Evolutionary conservation across 768 basidiomycete genomes (phyloP).

Genomic region (Saitozyma sp.): DNA sequence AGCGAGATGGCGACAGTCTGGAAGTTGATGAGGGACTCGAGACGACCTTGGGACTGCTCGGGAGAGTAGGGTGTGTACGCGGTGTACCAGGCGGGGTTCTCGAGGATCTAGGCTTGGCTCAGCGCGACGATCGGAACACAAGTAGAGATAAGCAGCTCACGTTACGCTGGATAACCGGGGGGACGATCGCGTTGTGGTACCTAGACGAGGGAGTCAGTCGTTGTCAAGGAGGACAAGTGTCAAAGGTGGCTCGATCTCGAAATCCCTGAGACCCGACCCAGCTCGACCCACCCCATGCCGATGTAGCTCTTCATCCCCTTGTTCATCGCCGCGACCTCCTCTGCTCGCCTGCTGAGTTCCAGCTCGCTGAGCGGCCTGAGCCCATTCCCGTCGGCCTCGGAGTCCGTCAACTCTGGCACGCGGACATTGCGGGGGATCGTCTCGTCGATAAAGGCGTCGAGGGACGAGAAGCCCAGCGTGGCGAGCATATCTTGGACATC

Average conservation of each 20-base stretch:
- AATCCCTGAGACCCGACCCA: too few species aligned
- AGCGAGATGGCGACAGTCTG: slow-evolving; percentile 95
- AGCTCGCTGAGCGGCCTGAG: slow-evolving; percentile 81
- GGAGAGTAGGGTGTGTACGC: slow-evolving; percentile 95
- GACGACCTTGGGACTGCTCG: slow-evolving; percentile 97
- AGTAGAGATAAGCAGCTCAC: slow-evolving; percentile 26
- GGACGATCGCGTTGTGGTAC: slow-evolving; percentile 90
- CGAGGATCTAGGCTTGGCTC: slow-evolving; percentile 52
- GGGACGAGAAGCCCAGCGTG: slow-evolving; percentile 75
- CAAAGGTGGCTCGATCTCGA: neutral
- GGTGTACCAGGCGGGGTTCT: slow-evolving; percentile 98
- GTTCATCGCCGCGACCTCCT: slow-evolving; percentile 74
- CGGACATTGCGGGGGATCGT: slow-evolving; percentile 81
- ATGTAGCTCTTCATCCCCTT: slow-evolving; percentile 87
- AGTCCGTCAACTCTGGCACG: slow-evolving; percentile 58
- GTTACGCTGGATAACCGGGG: slow-evolving; percentile 91
- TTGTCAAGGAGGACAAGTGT: too few species aligned
- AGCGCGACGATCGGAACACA: neutral
- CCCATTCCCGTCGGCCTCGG: slow-evolving; percentile 61
- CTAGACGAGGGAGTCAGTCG: slow-evolving; percentile 7
- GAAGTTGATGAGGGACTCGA: slow-evolving; percentile 94
- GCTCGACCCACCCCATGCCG: slow-evolving; percentile 71
- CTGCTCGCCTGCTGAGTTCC: slow-evolving; percentile 73
- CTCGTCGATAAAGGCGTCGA: slow-evolving; percentile 82
- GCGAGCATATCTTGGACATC: slow-evolving; percentile 81